Base-by-base conservation (phyloP, 768 basidiomycete species). In the Sporobolomyces pararoseus region DNA sequence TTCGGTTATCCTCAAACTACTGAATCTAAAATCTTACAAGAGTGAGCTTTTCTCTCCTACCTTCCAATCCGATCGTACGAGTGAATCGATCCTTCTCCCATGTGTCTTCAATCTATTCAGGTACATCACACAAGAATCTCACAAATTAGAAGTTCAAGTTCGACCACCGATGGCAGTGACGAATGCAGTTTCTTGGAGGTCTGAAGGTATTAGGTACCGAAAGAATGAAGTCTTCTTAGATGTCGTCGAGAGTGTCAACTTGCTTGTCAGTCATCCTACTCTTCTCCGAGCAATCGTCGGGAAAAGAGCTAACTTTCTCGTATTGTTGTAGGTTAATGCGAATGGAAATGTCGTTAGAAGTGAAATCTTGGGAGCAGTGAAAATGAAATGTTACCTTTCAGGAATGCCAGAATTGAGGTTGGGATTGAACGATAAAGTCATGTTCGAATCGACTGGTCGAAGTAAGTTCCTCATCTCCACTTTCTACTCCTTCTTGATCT, bases 151-250 rank as follows among this genome's bases (percentile, higher is more conserved):
- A 79, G 85, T 92, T 25, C 76, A 77, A 60, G 91, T 86, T 10
- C 85, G 93, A 51, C 92, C 94, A 21, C 96, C 96, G 1, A 90
- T 91, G 83, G 93, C 95, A 1, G 94, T 98, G 61, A 98, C 95
- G 3, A 98, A 97, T 77, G 96, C 96, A 10, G 96, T 98, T 9
- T 95, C 92, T 3, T 99, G 96, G 96, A 83, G 96, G 68, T 94
- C 92, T 47, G 96, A 98, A 77, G 96, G 95, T 0, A 96, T 98
- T 68, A 83, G 91, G 63, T 99, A 99, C 80, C 83, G 95, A 73
- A 99, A 99, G 85, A 99, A 99, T 78, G 96, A 99, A 79, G 96
- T 98, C 13, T 99, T 99, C 84, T 82, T 99, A 77, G 96, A 98
- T 79, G 96, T 99, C 25, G 88, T 99, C 63, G 96, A 98, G 82